Evolutionary conservation across 169 alveolate species (phyloP), one percentile per base, ranked within the genome.

Genomic region (Toxoplasma gondii): DNA sequence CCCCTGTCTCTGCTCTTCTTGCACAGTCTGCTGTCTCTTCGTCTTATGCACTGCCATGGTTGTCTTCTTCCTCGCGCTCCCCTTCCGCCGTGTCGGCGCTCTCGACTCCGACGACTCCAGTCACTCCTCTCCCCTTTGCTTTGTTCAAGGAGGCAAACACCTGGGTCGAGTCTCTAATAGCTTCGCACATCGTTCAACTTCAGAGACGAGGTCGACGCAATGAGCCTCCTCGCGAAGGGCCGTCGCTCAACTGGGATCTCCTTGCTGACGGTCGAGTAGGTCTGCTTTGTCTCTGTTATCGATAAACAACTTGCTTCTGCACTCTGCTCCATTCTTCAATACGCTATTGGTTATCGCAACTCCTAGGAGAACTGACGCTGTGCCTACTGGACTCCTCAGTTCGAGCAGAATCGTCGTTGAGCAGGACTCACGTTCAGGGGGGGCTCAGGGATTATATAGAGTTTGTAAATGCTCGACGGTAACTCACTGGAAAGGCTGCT

Each of bases 241-340:
- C 90, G 1, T 39, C 90, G 17, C n/a, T 27, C 90, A 43, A 39
- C 38, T 82, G 90, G 90, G 90, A 82, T 38, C 38, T 82, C 5
- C 90, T 82, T 12, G 90, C 53, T 5, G 90, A 82, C 38, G 90
- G 90, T 31, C 7, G 90, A 67, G 90, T 82, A 82, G 19, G 69
- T 49, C 58, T 4, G 22, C 22, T 49, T 49, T 4, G 41, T 64
- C 27, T 27, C 27, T 64, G n/a, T 27, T 64, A 17, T 64, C 27
- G n/a, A 22, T 64, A 17, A 22, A 17, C 17, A 64, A 27, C 78
- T 64, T 64, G n/a, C 27, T 64, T 27, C 27, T 64, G n/a, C 27
- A 22, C 78, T 64, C 78, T 64, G 27, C 27, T 27, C 27, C 27
- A 17, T 64, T 64, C 78, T 64, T 27, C 78, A 22, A 17, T 64